Evolutionary conservation across 2,329 filamentous ascomycete genomes (phyloP).

Genomic region (Fusarium buxicola): DNA sequence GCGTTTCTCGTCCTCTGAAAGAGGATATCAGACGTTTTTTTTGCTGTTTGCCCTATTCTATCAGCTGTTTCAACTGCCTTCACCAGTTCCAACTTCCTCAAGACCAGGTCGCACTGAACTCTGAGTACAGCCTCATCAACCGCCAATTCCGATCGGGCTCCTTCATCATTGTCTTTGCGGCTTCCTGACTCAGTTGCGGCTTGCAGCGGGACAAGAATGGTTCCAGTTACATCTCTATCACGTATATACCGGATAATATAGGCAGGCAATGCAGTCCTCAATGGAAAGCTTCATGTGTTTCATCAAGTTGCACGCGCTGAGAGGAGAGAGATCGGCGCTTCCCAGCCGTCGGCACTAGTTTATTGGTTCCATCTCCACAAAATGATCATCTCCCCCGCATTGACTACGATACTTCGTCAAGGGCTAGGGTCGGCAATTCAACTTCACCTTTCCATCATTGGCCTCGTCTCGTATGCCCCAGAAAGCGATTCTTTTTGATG

Average conservation of each 20-base stretch:
- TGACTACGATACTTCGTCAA: conserved; percentile 1
- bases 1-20: too few species aligned
- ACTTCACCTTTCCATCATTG: background rate
- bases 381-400: background rate
- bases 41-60: too few species aligned
- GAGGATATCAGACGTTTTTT: too few species aligned
- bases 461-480: background rate
- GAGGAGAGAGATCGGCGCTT: background rate
- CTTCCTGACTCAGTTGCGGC: background rate
- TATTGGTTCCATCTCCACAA: too few species aligned
- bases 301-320: background rate
- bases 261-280: background rate
- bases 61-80: too few species aligned
- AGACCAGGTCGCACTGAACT: background rate
- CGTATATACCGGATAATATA: background rate
- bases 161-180: background rate
- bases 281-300: background rate
- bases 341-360: background rate
- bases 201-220: background rate
- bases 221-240: background rate
- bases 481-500: background rate
- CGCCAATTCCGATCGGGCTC: background rate
- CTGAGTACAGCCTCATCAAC: too few species aligned
- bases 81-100: too few species aligned
- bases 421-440: background rate